Conservation (phyloP, 768 basidiomycete genomes). For the Boletus huronensis region DNA sequence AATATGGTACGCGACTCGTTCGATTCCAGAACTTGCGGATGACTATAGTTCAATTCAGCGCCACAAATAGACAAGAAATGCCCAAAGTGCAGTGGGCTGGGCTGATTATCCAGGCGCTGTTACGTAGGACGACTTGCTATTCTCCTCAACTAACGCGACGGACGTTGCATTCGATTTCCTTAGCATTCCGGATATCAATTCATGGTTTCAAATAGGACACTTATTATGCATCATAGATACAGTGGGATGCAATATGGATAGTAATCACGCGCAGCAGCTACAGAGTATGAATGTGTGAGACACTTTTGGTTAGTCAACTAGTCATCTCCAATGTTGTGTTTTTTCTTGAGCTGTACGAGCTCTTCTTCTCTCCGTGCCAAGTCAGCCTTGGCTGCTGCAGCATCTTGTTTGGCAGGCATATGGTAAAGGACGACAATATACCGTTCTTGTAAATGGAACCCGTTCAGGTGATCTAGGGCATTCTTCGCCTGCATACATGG, state of each 20-base stretch:
- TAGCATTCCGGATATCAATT: conserved; percentile 7
- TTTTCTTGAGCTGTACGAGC: conserved; percentile 78
- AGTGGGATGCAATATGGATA: conserved; percentile 1
- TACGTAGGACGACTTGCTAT: conserved; percentile 3
- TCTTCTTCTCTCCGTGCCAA: conserved; percentile 90
- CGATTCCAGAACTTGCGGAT: background rate
- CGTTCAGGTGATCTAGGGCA: conserved; percentile 93
- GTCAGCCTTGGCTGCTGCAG: conserved; percentile 89
- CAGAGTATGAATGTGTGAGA: conserved; percentile 10
- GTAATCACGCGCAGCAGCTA: conserved; percentile 1
- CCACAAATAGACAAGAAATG: conserved; percentile 61
- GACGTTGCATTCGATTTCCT: conserved; percentile 12
- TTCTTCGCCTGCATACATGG: conserved; percentile 74
- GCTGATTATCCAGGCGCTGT: conserved; percentile 13
- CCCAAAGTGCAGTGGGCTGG: conserved; percentile 34
- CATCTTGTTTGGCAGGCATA: conserved; percentile 96
- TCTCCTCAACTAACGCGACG: conserved; percentile 2
- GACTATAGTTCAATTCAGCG: conserved; percentile 32
- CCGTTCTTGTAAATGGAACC: conserved; percentile 96
- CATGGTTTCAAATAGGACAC: conserved; percentile 1
- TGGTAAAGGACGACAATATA: conserved; percentile 98
- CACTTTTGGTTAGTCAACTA: conserved; percentile 55
- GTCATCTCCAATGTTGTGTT: conserved; percentile 79
- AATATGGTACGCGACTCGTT: conserved; percentile 46
- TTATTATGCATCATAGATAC: conserved; percentile 10